phyloP scores from a whole-genome alignment of 371 early-diverging fungal species.

The Mortierella sp. region DNA sequence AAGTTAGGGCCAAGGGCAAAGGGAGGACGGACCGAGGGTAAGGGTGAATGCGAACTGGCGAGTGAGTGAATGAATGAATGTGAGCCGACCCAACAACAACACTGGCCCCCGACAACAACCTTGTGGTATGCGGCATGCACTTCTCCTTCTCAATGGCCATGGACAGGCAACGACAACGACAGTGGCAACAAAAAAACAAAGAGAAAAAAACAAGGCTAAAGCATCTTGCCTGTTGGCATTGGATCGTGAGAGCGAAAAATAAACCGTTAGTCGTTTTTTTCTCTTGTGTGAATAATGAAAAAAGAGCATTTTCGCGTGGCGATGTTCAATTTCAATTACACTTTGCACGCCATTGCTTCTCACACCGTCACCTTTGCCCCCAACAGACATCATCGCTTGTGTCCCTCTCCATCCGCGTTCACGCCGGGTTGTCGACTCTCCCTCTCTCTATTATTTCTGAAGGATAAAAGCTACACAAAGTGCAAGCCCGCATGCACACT shows the following conservation, averaged over 20 bases:
- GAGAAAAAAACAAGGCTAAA: neutral
- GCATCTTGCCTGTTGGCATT: neutral
- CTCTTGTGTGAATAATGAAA: neutral
- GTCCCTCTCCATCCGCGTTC: neutral
- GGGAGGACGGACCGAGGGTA: too few relatives aligned
- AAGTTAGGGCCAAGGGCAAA: neutral
- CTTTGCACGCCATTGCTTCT: neutral
- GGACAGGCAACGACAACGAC: neutral
- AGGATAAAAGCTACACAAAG: neutral
- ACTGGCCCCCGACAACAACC: neutral
- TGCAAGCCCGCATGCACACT: neutral
- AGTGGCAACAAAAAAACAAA: neutral
- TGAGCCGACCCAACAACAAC: conserved; percentile 2
- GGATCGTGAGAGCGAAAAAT: neutral
- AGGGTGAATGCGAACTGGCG: neutral
- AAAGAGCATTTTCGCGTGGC: neutral
- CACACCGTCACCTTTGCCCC: neutral
- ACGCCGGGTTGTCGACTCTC: neutral
- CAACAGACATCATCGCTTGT: neutral
- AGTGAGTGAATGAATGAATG: neutral
- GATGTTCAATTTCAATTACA: neutral
- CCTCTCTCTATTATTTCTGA: neutral
- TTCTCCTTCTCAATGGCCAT: too few relatives aligned
- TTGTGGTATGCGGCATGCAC: neutral
- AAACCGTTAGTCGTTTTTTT: neutral